phyloP scores from a whole-genome alignment of 495 filamentous ascomycete genomes.

The Penicillium riverlandense region DNA sequence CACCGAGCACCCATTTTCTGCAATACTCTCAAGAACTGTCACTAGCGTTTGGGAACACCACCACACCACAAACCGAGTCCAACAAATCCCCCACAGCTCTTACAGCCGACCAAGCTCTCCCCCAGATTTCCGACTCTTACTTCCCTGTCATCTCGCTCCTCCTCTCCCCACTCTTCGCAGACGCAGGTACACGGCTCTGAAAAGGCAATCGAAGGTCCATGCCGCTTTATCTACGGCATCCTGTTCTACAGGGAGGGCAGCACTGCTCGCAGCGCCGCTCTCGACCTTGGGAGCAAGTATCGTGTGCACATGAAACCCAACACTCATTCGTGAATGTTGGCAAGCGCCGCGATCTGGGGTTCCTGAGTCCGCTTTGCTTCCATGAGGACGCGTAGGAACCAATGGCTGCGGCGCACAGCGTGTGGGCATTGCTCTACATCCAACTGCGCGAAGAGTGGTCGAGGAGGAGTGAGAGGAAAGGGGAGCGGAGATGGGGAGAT shows the following conservation, averaged over 20 bases:
- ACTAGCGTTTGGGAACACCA: background rate
- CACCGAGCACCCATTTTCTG: background rate
- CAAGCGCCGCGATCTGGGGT: conserved; percentile 35
- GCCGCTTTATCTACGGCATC: conserved; percentile 12
- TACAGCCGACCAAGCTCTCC: background rate
- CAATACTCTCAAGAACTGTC: background rate
- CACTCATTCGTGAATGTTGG: background rate
- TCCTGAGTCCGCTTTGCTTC: conserved; percentile 37
- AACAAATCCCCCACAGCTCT: background rate
- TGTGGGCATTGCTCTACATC: background rate
- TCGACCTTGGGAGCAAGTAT: conserved; percentile 3
- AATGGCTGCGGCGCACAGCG: conserved; percentile 42
- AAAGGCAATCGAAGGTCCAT: conserved; percentile 15
- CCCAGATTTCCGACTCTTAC: background rate
- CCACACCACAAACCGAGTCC: background rate
- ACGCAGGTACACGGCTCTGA: conserved; percentile 23
- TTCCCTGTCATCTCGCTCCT: background rate
- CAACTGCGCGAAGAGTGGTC: conserved; percentile 1
- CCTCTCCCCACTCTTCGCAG: conserved; percentile 1
- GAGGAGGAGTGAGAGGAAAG: background rate
- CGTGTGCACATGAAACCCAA: conserved; percentile 19
- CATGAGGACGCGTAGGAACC: conserved; percentile 38
- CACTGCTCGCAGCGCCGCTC: background rate
- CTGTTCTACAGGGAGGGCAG: background rate
- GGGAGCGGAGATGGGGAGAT: background rate